phyloP scores from a whole-genome alignment of 352 stramenopile species.

The Globisporangium splendens region DNA sequence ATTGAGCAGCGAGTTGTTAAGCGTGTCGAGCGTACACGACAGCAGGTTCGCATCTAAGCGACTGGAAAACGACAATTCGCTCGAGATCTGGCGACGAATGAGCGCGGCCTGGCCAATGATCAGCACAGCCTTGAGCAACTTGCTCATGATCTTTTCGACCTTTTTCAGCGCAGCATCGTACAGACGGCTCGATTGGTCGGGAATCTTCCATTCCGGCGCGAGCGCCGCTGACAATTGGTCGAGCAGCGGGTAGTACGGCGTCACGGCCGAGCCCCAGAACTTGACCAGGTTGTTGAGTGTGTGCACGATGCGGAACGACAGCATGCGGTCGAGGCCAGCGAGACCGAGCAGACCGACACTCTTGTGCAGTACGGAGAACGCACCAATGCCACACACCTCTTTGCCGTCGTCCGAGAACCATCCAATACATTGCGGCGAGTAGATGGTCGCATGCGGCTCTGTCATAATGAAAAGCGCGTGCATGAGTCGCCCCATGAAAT shows the following conservation, averaged over 20 bases:
- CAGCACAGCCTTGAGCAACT: slow-evolving; percentile 90
- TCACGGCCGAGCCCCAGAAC: slow-evolving; percentile 88
- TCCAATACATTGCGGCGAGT: slow-evolving; percentile 88
- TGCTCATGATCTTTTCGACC: slow-evolving; percentile 93
- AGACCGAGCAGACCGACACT: slow-evolving; percentile 90
- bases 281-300: slow-evolving; percentile 93
- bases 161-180: slow-evolving; percentile 91
- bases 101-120: slow-evolving; percentile 94
- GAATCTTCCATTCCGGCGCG: slow-evolving; percentile 87
- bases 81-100: slow-evolving; percentile 90
- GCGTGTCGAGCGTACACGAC: slow-evolving; percentile 80
- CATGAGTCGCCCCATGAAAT: slow-evolving; percentile 94
- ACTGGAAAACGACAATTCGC: slow-evolving; percentile 88
- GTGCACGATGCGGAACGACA: slow-evolving; percentile 91
- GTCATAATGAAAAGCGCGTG: slow-evolving; percentile 92
- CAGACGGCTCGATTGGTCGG: slow-evolving; percentile 77
- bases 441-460: slow-evolving; percentile 88
- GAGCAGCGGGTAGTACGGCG: slow-evolving; percentile 86
- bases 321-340: slow-evolving; percentile 89
- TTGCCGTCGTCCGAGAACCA: slow-evolving; percentile 89
- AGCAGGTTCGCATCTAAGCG: slow-evolving; percentile 90
- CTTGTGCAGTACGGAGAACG: slow-evolving; percentile 88
- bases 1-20: slow-evolving; percentile 89
- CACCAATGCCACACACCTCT: slow-evolving; percentile 88
- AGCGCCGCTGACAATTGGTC: slow-evolving; percentile 85